These are phyloP conservation scores for Myriosclerotinia duriaeana DNA, from an alignment of 2,329 filamentous ascomycete species.

Conservation along the genomic window DNA sequence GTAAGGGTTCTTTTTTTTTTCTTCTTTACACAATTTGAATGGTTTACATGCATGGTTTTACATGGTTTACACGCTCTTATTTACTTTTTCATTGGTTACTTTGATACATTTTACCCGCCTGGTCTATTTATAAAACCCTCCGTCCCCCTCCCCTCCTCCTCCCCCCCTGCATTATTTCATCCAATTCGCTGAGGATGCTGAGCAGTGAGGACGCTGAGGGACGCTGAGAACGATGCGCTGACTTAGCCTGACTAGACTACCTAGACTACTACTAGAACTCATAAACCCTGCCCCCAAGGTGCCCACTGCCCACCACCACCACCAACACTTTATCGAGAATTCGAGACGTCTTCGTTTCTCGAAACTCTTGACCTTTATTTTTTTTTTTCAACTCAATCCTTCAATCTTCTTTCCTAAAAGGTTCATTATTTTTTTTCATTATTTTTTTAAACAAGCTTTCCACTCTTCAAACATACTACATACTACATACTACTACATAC, in stretches of 20 bases:
- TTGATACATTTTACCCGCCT: slow-evolving; percentile 16
- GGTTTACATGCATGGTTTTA: not conserved
- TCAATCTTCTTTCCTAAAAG: slow-evolving; percentile 11
- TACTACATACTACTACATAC: no score
- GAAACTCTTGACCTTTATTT: slow-evolving; percentile 14
- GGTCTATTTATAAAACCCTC: slow-evolving; percentile 24
- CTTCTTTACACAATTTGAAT: not conserved
- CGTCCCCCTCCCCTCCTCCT: no score
- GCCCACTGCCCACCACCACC: slow-evolving; percentile 6
- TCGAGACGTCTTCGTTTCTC: slow-evolving; percentile 24
- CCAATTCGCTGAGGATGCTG: not conserved
- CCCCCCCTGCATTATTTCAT: slow-evolving; percentile 18
- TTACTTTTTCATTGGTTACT: slow-evolving; percentile 8
- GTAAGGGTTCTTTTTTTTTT: slow-evolving; percentile 16
- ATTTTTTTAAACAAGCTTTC: no score
- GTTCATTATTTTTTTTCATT: no score
- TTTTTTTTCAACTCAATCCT: no score
- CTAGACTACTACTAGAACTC: no score
- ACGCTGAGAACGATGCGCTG: slow-evolving; percentile 25
- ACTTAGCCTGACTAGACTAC: slow-evolving; percentile 23
- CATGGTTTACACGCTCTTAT: not conserved
- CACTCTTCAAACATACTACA: no score
- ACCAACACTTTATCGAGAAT: slow-evolving; percentile 18
- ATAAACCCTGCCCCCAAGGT: no score
- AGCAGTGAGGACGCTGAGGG: no score